A percentile compares a stretch with the other conserved stretches of the same genome.
These are phyloP conservation scores for Retiboletus fuscus DNA, from an alignment of 1,284 basidiomycete genomes.

Conservation along the genomic window DNA sequence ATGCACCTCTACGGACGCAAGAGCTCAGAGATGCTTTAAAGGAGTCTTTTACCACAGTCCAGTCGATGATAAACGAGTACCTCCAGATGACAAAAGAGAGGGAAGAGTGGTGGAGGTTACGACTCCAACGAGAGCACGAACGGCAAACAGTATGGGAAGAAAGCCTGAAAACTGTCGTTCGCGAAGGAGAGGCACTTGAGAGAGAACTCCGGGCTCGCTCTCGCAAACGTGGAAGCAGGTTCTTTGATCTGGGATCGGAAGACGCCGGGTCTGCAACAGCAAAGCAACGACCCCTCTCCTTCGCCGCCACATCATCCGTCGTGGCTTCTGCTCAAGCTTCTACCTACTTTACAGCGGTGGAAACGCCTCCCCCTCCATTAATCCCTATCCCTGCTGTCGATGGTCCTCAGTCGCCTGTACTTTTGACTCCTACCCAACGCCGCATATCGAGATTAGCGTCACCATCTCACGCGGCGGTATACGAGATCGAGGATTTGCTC, in stretches of 20 bases:
- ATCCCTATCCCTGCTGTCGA: slow-evolving; percentile 17
- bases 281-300: slow-evolving; percentile 44
- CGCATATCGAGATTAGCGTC: slow-evolving; percentile 33
- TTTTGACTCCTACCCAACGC: slow-evolving; percentile 47
- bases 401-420: slow-evolving; percentile 32
- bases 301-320: slow-evolving; percentile 21
- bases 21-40: slow-evolving; percentile 71
- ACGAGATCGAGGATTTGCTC: slow-evolving; percentile 57
- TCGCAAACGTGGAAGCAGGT: slow-evolving; percentile 65
- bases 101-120: slow-evolving; percentile 82
- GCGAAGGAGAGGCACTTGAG: slow-evolving; percentile 90
- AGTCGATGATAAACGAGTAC: slow-evolving; percentile 76
- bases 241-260: slow-evolving; percentile 53
- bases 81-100: slow-evolving; percentile 80
- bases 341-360: slow-evolving; percentile 39
- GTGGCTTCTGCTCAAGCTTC: slow-evolving; percentile 35
- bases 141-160: slow-evolving; percentile 92
- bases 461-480: slow-evolving; percentile 22
- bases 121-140: slow-evolving; percentile 76
- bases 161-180: slow-evolving; percentile 87
- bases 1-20: slow-evolving; percentile 51
- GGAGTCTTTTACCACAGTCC: slow-evolving; percentile 71
- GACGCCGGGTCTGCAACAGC: slow-evolving; percentile 43
- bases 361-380: slow-evolving; percentile 31
- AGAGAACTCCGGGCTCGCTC: slow-evolving; percentile 76